Percentiles rank a stretch among this genome's conserved stretches.
These are phyloP conservation scores for Globisporangium heterothallicum DNA, from an alignment of 352 stramenopile species.

Conservation along the genomic window DNA sequence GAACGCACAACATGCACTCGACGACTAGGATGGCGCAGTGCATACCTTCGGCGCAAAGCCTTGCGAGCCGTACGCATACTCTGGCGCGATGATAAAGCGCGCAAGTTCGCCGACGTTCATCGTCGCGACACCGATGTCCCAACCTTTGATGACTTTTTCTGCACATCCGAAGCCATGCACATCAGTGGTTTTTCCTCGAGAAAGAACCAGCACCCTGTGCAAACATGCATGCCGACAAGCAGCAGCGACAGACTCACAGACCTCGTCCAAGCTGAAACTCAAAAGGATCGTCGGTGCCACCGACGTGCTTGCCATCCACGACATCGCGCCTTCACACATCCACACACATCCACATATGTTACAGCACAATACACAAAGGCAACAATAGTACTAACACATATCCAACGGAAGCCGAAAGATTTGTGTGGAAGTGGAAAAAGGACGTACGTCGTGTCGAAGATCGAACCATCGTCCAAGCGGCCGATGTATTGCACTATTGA, in stretches of 20 bases:
- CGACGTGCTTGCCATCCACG: conserved; percentile 75
- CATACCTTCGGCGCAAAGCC: conserved; percentile 74
- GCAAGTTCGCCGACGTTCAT: conserved; percentile 76
- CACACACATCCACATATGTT: not conserved
- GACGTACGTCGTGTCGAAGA: conserved; percentile 82
- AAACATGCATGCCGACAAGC: conserved; percentile 2
- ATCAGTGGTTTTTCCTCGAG: no score
- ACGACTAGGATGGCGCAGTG: no score
- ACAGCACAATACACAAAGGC: not conserved
- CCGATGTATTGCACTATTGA: conserved; percentile 78
- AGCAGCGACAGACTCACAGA: conserved; percentile 14
- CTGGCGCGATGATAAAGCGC: conserved; percentile 77
- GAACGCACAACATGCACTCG: not conserved
- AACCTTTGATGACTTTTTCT: conserved; percentile 86
- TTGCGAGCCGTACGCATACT: conserved; percentile 75
- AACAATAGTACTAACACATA: no score
- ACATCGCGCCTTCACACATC: conserved; percentile 48
- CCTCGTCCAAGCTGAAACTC: conserved; percentile 80
- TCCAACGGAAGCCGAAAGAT: no score
- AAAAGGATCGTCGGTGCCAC: conserved; percentile 79
- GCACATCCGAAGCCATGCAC: not conserved
- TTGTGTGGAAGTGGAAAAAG: no score
- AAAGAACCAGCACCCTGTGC: not conserved
- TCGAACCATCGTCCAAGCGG: conserved; percentile 72
- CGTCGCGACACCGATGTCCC: conserved; percentile 78